These are phyloP conservation scores for Brachypodium distachyon DNA, from an alignment of 202 grass and related monocot species.

Conservation along the genomic window DNA sequence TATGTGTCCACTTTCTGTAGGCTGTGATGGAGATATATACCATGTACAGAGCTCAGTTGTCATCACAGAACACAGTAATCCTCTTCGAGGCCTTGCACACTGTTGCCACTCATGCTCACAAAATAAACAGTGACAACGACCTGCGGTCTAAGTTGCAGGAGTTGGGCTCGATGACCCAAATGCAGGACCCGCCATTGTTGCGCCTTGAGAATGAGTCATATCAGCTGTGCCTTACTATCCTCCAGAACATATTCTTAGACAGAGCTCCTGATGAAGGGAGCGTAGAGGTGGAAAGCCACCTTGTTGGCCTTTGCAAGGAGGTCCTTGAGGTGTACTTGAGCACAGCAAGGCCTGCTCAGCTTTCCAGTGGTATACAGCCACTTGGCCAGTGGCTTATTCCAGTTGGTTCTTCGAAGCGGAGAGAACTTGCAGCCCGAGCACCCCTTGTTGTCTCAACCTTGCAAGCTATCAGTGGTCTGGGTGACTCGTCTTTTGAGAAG, in stretches of 20 bases:
- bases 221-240: slow-evolving; percentile 73
- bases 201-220: slow-evolving; percentile 98
- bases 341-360: slow-evolving; percentile 57
- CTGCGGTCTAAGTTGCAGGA: slow-evolving; percentile 88
- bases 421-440: slow-evolving; percentile 88
- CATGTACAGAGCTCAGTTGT: slow-evolving; percentile 84
- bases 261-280: slow-evolving; percentile 40
- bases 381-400: slow-evolving; percentile 71
- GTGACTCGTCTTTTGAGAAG: slow-evolving; percentile 65
- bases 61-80: slow-evolving; percentile 69
- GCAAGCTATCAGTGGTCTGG: slow-evolving; percentile 72
- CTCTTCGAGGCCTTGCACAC: slow-evolving; percentile 92
- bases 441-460: slow-evolving; percentile 84
- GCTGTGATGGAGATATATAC: slow-evolving; percentile 98
- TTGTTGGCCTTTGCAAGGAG: slow-evolving; percentile 78
- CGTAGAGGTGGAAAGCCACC: slow-evolving; percentile 52
- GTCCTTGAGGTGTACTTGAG: slow-evolving; percentile 86
- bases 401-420: slow-evolving; percentile 75
- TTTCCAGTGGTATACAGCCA: slow-evolving; percentile 39
- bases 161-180: slow-evolving; percentile 94
- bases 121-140: slow-evolving; percentile 87
- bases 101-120: slow-evolving; percentile 88
- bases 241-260: slow-evolving; percentile 80
- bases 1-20: slow-evolving; percentile 43
- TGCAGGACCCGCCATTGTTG: slow-evolving; percentile 89